Percentiles rank a stretch among this genome's conserved stretches.
Conservation (phyloP, 108 stramenopile genomes). For the Mediolabrus comicus region DNA sequence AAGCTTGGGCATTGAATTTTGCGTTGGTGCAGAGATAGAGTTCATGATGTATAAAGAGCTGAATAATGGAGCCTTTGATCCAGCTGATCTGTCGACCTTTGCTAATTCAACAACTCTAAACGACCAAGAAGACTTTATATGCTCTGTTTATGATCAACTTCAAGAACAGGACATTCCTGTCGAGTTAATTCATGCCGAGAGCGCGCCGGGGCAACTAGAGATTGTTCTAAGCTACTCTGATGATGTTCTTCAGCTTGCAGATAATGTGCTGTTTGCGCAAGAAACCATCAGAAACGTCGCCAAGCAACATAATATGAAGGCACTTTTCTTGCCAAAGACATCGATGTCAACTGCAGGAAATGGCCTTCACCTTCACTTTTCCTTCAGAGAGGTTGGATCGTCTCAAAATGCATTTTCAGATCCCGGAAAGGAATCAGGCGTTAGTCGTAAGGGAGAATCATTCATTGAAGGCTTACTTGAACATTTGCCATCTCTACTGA, state of each 20-base stretch:
- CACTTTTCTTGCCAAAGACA: conserved; percentile 75
- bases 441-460: conserved; percentile 49
- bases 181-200: conserved; percentile 73
- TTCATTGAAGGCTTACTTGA: conserved; percentile 78
- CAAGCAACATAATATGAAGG: conserved; percentile 45
- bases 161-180: conserved; percentile 65
- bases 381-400: conserved; percentile 40
- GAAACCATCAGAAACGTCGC: conserved; percentile 75
- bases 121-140: conserved; percentile 73
- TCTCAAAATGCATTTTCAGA: conserved; percentile 44
- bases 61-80: conserved; percentile 16
- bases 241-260: conserved; percentile 62
- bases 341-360: conserved; percentile 64
- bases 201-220: conserved; percentile 79
- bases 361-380: conserved; percentile 80
- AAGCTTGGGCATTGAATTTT: conserved; percentile 54
- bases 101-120: conserved; percentile 66
- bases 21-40: conserved; percentile 79
- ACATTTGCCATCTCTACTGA: conserved; percentile 68
- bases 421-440: conserved; percentile 7
- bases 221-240: conserved; percentile 63
- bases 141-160: conserved; percentile 62
- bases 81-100: conserved; percentile 65
- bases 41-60: conserved; percentile 51
- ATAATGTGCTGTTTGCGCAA: conserved; percentile 60